Percentiles rank a stretch among this genome's conserved stretches.
phyloP scores from a whole-genome alignment of 176 grass and related monocot species.

The Juncus inflexus region DNA sequence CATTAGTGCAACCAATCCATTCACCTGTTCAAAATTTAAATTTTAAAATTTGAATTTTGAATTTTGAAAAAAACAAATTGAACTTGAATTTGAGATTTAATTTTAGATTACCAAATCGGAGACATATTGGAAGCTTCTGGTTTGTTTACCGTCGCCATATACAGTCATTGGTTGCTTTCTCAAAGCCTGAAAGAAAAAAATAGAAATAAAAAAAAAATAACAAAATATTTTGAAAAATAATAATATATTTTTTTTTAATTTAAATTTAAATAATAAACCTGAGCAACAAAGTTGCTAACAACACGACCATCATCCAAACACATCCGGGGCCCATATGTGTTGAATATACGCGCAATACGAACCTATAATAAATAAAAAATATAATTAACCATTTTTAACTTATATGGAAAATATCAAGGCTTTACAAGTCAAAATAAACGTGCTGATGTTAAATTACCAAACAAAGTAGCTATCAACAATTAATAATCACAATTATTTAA shows the following conservation, averaged over 20 bases:
- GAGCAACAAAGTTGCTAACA: conserved; percentile 94
- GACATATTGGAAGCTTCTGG: conserved; percentile 92
- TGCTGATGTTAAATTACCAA: no score
- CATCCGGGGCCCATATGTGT: conserved; percentile 92
- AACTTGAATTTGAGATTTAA: conserved; percentile 2
- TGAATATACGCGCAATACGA: conserved; percentile 93
- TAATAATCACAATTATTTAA: no score
- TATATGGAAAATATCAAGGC: no score
- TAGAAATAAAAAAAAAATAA: conserved; percentile 10
- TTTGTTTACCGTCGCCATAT: conserved; percentile 97
- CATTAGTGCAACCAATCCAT: conserved; percentile 82
- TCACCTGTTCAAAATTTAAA: conserved; percentile 47
- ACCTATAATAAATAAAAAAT: conserved; percentile 44
- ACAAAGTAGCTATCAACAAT: no score
- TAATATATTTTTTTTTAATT: no score
- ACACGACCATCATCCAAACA: conserved; percentile 92
- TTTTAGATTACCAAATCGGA: conserved; percentile 83
- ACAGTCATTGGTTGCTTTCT: conserved; percentile 87
- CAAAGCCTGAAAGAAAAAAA: conserved; percentile 53
- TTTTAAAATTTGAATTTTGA: background rate
- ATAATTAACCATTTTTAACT: background rate
- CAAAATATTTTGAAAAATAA: no score
- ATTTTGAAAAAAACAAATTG: conserved; percentile 2
- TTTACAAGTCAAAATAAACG: no score
- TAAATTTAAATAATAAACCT: conserved; percentile 42